These are phyloP conservation scores for Datisca glomerata DNA, from an alignment of 306 rosid genomes.

Conservation along the genomic window DNA sequence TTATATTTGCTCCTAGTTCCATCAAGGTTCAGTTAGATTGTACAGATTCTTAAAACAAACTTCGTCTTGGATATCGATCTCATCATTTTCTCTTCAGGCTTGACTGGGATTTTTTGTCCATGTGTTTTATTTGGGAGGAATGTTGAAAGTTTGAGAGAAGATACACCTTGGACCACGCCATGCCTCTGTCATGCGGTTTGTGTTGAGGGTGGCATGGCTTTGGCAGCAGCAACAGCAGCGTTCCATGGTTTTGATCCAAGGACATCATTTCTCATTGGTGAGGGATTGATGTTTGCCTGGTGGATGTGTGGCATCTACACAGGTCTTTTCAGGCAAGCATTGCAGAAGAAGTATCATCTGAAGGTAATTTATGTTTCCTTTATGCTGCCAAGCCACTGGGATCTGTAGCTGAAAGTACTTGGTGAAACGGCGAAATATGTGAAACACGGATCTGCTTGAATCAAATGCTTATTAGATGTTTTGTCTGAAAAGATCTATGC, in stretches of 20 bases:
- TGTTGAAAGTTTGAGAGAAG: conserved; percentile 61
- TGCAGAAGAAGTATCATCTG: conserved; percentile 90
- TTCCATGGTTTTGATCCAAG: conserved; percentile 53
- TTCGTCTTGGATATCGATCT: not conserved
- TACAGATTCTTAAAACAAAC: not conserved
- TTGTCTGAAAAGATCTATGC: too few relatives aligned
- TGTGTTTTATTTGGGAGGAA: conserved; percentile 92
- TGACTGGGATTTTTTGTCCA: conserved; percentile 82
- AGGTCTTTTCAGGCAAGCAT: conserved; percentile 77
- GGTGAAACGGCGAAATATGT: too few relatives aligned
- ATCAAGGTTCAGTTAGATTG: not conserved
- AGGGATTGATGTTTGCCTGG: conserved; percentile 90
- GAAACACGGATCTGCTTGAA: too few relatives aligned
- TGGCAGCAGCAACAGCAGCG: conserved; percentile 65
- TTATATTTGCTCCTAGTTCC: too few relatives aligned
- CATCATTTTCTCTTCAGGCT: conserved; percentile 34
- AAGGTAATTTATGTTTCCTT: conserved; percentile 53
- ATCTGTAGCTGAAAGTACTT: too few relatives aligned
- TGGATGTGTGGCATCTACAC: conserved; percentile 96
- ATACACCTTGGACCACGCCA: conserved; percentile 64
- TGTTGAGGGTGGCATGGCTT: conserved; percentile 84
- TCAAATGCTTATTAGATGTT: too few relatives aligned
- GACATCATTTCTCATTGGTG: conserved; percentile 55
- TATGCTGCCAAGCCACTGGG: too few relatives aligned
- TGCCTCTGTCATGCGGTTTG: conserved; percentile 88